Evolutionary conservation across 306 rosid species (phyloP).

Genomic region (Quercus aquifolioides): DNA sequence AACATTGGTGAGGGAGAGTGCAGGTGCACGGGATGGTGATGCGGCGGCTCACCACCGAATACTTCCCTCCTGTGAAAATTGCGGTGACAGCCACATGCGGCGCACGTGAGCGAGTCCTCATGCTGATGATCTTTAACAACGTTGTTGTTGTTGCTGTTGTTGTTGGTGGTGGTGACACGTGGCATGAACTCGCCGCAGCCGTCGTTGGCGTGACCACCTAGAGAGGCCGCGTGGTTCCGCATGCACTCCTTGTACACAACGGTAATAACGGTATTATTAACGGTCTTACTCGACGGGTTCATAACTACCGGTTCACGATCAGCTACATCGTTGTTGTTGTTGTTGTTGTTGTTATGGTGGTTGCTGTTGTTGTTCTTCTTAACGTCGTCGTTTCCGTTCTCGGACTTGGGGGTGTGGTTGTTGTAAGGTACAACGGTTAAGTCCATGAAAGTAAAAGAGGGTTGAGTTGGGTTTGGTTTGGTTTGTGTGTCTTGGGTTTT

Average conservation of each 20-base stretch:
- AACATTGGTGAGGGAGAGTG: background rate
- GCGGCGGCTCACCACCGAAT: background rate
- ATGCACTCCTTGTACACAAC: slow-evolving; percentile 6
- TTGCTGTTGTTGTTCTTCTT: background rate
- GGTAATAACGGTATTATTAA: background rate
- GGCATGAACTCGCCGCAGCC: slow-evolving; percentile 31
- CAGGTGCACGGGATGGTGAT: background rate
- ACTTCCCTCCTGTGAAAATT: slow-evolving; percentile 19
- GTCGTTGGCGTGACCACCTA: slow-evolving; percentile 24
- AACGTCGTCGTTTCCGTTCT: slow-evolving; percentile 16
- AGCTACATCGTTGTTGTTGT: too few relatives aligned
- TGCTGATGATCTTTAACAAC: too few relatives aligned
- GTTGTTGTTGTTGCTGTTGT: too few relatives aligned
- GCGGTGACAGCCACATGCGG: slow-evolving; percentile 23
- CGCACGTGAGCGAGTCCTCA: slow-evolving; percentile 13
- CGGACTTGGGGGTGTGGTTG: slow-evolving; percentile 5
- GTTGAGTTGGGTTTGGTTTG: too few relatives aligned
- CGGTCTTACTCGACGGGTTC: background rate
- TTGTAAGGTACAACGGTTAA: slow-evolving; percentile 27
- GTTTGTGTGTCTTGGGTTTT: background rate
- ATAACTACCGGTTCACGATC: background rate
- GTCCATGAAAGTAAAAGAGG: slow-evolving; percentile 6
- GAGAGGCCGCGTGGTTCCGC: slow-evolving; percentile 20
- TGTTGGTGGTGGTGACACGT: background rate
- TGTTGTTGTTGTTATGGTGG: background rate